phyloP scores from a whole-genome alignment of 768 basidiomycete genomes.

The Psilocybe tampanensis region DNA sequence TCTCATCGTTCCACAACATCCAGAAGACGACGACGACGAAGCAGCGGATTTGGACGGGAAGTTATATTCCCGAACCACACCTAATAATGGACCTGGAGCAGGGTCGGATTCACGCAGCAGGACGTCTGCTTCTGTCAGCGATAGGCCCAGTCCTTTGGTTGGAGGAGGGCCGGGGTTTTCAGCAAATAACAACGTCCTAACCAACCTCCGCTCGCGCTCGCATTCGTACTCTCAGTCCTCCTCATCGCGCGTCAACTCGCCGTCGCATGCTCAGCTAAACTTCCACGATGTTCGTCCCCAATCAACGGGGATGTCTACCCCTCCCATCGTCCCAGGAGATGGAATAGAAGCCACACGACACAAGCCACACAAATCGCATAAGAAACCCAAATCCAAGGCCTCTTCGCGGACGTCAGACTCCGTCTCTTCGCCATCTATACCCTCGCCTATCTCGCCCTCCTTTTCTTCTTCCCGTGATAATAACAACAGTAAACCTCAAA shows the following conservation, averaged over 20 bases:
- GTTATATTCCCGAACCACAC: slow-evolving; percentile 46
- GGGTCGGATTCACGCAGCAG: slow-evolving; percentile 66
- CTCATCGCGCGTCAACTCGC: slow-evolving; percentile 7
- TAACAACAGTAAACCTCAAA: background rate
- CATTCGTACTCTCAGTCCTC: slow-evolving; percentile 5
- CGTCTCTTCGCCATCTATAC: slow-evolving; percentile 43
- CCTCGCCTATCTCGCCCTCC: slow-evolving; percentile 34
- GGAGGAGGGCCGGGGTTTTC: too few species aligned
- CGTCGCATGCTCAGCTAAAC: slow-evolving; percentile 13
- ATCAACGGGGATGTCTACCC: background rate
- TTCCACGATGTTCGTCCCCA: slow-evolving; percentile 20
- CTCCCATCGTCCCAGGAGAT: background rate
- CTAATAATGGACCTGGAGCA: slow-evolving; percentile 20
- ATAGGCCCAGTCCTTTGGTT: too few species aligned
- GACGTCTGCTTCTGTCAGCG: slow-evolving; percentile 51
- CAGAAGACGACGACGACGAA: slow-evolving; percentile 45
- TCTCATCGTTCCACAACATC: slow-evolving; percentile 12
- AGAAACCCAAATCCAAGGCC: slow-evolving; percentile 22
- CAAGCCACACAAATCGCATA: slow-evolving; percentile 37
- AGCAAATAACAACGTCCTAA: slow-evolving; percentile 9
- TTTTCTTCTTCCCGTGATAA: slow-evolving; percentile 3
- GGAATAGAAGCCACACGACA: background rate
- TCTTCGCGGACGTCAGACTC: slow-evolving; percentile 48
- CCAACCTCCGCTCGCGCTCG: slow-evolving; percentile 4
- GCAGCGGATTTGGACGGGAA: slow-evolving; percentile 61